These are phyloP conservation scores for Pestalotiopsis sp. DNA, from an alignment of 2,329 filamentous ascomycete species.

Conservation along the genomic window DNA sequence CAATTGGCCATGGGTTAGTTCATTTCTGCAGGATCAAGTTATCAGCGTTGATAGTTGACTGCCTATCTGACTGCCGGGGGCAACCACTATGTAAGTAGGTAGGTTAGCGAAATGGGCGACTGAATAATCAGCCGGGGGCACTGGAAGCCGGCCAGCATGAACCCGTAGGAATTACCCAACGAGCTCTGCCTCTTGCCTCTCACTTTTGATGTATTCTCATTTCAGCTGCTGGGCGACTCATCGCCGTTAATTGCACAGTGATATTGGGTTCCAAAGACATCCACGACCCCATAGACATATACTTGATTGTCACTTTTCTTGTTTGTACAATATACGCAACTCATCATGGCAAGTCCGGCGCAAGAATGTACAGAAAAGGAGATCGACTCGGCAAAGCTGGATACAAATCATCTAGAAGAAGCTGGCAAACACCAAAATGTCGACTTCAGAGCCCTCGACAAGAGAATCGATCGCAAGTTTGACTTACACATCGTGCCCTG, in stretches of 20 bases:
- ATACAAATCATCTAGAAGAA: constrained; percentile 15
- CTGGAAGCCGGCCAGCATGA: no score
- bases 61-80: no score
- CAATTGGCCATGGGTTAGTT: no score
- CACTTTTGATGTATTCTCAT: no score
- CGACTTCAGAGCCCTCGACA: constrained; percentile 15
- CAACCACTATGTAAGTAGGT: neutral
- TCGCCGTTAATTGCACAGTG: no score
- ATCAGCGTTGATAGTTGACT: neutral
- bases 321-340: no score
- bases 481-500: constrained; percentile 24
- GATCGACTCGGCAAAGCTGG: constrained; percentile 13
- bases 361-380: constrained; percentile 3
- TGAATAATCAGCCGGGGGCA: neutral
- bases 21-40: neutral
- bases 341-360: constrained; percentile 9
- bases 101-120: neutral
- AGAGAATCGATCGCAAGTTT: constrained; percentile 21
- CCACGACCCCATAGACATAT: no score
- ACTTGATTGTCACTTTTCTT: no score
- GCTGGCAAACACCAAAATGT: neutral
- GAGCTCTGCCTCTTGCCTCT: no score
- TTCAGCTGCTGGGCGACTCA: no score
- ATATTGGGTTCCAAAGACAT: no score
- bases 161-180: no score